Evolutionary conservation across 176 grass and related monocot species (phyloP).

Genomic region (Areca catechu): DNA sequence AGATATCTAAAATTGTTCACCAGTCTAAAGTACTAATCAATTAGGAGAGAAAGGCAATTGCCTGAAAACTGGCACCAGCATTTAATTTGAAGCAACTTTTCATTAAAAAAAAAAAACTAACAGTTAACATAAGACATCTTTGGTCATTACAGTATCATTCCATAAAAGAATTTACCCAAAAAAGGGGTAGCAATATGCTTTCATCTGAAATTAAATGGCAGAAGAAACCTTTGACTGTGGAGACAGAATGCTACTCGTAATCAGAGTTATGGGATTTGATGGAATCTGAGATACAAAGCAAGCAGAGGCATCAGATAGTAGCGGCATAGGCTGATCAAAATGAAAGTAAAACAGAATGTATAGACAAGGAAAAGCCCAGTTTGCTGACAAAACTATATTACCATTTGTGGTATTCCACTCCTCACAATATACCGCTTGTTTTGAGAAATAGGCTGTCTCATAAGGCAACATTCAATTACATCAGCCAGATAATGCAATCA

Average conservation of each 20-base stretch:
- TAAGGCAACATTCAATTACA: conserved; percentile 3
- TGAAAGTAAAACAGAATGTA: conserved; percentile 9
- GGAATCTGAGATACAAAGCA: conserved; percentile 50
- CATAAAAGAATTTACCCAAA: no score
- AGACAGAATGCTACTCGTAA: conserved; percentile 75
- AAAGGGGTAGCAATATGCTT: no score
- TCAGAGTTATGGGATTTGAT: conserved; percentile 56
- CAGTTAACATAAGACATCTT: no score
- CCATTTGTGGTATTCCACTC: conserved; percentile 66
- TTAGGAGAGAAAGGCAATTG: no score
- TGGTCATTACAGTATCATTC: no score
- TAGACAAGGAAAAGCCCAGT: conserved; percentile 6
- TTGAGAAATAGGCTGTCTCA: conserved; percentile 77
- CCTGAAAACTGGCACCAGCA: no score
- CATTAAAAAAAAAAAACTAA: no score
- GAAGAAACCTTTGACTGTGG: conserved; percentile 74
- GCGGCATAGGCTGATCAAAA: not conserved
- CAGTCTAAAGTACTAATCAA: no score
- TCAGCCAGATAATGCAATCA: conserved; percentile 7
- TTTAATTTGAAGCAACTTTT: no score
- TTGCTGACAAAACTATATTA: conserved; percentile 26
- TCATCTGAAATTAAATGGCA: not conserved
- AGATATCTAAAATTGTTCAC: no score
- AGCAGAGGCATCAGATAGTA: not conserved
- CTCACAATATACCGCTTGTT: conserved; percentile 86